Conservation (phyloP, 2,329 filamentous ascomycete genomes). For the Geosmithia putterillii region DNA sequence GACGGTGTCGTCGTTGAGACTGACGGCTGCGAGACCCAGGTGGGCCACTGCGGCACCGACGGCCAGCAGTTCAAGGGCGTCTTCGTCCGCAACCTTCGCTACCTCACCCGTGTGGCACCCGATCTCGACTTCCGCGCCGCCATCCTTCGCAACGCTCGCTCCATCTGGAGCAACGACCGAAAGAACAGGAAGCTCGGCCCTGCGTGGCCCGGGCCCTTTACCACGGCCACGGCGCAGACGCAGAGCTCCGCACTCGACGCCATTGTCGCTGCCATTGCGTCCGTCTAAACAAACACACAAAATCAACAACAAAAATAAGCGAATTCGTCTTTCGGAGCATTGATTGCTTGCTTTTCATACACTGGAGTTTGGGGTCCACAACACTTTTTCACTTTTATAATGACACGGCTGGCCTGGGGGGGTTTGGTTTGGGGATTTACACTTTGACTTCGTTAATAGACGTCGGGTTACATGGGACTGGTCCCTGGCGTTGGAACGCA, state of each 20-base stretch:
- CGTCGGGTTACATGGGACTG: background rate
- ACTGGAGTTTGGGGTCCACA: background rate
- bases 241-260: slow-evolving; percentile 57
- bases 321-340: too few relatives aligned
- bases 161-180: slow-evolving; percentile 50
- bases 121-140: slow-evolving; percentile 37
- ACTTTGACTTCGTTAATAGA: background rate
- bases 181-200: slow-evolving; percentile 38
- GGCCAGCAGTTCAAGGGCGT: slow-evolving; percentile 61
- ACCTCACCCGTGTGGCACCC: slow-evolving; percentile 28
- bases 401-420: too few relatives aligned
- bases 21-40: slow-evolving; percentile 18
- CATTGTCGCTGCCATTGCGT: slow-evolving; percentile 45
- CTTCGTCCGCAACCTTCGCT: slow-evolving; percentile 51
- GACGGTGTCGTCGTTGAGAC: slow-evolving; percentile 32
- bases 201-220: slow-evolving; percentile 52
- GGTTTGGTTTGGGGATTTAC: background rate
- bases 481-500: background rate
- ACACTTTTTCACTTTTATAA: background rate
- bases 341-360: background rate
- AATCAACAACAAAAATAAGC: background rate
- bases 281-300: slow-evolving; percentile 10
- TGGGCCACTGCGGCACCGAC: slow-evolving; percentile 29
- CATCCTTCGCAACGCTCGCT: slow-evolving; percentile 49
- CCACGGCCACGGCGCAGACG: slow-evolving; percentile 37